phyloP scores from a whole-genome alignment of 2,329 filamentous ascomycete species.

The Colletotrichum sublineola region DNA sequence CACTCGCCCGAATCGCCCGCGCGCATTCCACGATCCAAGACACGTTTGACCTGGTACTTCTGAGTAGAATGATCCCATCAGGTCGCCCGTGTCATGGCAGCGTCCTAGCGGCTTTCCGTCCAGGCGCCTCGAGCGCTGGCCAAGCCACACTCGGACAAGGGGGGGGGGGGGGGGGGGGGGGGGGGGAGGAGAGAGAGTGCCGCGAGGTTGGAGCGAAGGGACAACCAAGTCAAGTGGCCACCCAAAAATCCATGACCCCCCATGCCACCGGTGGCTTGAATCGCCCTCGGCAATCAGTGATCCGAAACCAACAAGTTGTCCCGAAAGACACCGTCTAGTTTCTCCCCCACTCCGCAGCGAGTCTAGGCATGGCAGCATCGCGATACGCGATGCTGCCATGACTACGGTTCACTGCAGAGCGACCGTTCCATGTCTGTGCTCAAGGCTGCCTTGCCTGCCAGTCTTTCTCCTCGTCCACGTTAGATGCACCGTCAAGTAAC shows the following conservation, averaged over 20 bases:
- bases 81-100: slow-evolving; percentile 23
- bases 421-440: slow-evolving; percentile 15
- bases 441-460: neutral
- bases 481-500: neutral
- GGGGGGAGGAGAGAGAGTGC: too few species aligned
- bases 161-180: too few species aligned
- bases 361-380: slow-evolving; percentile 16
- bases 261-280: slow-evolving; percentile 29
- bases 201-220: neutral
- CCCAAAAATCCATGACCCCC: neutral
- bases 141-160: slow-evolving; percentile 22
- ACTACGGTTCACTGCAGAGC: slow-evolving; percentile 3
- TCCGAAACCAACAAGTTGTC: slow-evolving; percentile 28
- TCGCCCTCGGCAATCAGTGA: slow-evolving; percentile 21
- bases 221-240: neutral
- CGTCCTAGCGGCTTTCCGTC: slow-evolving; percentile 24
- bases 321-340: slow-evolving; percentile 19
- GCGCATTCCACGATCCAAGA: slow-evolving; percentile 29
- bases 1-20: slow-evolving; percentile 10
- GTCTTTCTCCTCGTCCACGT: neutral
- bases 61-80: neutral
- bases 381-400: neutral
- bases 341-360: neutral
- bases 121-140: slow-evolving; percentile 35
- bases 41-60: slow-evolving; percentile 2